A percentile compares a stretch with the other conserved stretches of the same genome.
These are phyloP conservation scores for Geosmithia flava DNA, from an alignment of 2,329 filamentous ascomycete species.

Conservation along the genomic window DNA sequence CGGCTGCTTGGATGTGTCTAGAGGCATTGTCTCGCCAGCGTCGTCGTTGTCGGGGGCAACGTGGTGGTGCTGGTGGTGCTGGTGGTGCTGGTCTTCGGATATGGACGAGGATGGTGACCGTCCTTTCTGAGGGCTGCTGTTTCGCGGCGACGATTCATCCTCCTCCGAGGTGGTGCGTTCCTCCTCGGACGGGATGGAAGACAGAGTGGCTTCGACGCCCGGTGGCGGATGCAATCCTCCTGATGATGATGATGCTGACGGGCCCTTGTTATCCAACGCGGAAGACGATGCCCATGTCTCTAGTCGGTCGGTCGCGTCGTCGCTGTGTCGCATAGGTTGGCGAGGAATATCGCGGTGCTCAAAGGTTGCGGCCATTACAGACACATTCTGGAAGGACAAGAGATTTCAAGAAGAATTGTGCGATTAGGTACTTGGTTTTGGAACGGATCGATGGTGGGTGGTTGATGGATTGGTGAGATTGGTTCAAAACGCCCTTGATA, in stretches of 20 bases:
- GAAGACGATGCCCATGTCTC: background rate
- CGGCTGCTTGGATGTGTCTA: background rate
- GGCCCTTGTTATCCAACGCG: background rate
- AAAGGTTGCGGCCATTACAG: slow-evolving; percentile 3
- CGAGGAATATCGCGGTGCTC: slow-evolving; percentile 1
- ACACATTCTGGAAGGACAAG: background rate
- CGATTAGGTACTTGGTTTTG: background rate
- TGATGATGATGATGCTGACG: background rate
- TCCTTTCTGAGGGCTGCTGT: slow-evolving; percentile 8
- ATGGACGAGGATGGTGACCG: slow-evolving; percentile 15
- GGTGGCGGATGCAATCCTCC: background rate
- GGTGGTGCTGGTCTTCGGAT: slow-evolving; percentile 9
- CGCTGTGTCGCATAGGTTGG: background rate
- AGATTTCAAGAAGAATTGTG: background rate
- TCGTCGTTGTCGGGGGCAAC: background rate
- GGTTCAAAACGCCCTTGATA: background rate
- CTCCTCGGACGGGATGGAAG: slow-evolving; percentile 15
- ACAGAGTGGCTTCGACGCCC: slow-evolving; percentile 3
- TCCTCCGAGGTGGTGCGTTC: slow-evolving; percentile 17
- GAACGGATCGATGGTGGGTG: background rate
- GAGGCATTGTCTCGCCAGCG: background rate
- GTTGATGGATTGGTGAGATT: background rate
- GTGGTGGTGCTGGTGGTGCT: background rate
- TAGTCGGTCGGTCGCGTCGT: background rate
- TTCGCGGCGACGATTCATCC: slow-evolving; percentile 8